Evolutionary conservation across 2,329 filamentous ascomycete species (phyloP).

Genomic region (Scedosporium boydii): DNA sequence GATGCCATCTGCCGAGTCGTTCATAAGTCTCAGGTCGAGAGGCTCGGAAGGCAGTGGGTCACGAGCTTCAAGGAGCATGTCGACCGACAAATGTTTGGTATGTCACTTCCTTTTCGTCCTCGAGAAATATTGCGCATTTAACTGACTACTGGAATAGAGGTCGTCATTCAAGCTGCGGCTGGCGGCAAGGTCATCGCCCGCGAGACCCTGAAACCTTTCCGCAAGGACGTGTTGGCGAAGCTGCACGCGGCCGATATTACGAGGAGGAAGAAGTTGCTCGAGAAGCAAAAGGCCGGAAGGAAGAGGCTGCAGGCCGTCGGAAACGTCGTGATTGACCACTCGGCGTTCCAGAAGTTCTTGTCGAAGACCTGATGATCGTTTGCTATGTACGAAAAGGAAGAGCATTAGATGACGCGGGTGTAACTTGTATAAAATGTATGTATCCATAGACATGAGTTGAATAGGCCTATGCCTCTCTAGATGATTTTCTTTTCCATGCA

Average conservation of each 20-base stretch:
- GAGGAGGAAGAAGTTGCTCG: conserved; percentile 74
- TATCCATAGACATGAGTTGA: no score
- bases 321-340: conserved; percentile 93
- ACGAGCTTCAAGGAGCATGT: conserved; percentile 96
- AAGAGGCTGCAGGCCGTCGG: conserved; percentile 79
- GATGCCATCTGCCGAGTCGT: conserved; percentile 91
- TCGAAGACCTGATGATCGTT: conserved; percentile 48
- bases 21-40: conserved; percentile 70
- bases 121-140: conserved; percentile 4
- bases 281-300: conserved; percentile 93
- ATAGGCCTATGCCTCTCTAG: no score
- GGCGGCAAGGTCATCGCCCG: conserved; percentile 77
- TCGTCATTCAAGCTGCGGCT: conserved; percentile 85
- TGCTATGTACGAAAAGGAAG: background rate
- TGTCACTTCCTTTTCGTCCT: conserved; percentile 10
- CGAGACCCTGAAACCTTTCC: conserved; percentile 92
- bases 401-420: background rate
- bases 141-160: conserved; percentile 40
- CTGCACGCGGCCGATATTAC: conserved; percentile 84
- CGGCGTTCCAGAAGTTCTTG: conserved; percentile 89
- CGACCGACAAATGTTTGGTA: conserved; percentile 82
- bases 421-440: no score
- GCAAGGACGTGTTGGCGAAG: conserved; percentile 90
- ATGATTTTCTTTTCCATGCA: background rate
- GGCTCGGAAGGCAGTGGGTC: conserved; percentile 80